Evolutionary conservation across 495 filamentous ascomycete genomes (phyloP).

Genomic region (Friedmanniomyces endolithicus): DNA sequence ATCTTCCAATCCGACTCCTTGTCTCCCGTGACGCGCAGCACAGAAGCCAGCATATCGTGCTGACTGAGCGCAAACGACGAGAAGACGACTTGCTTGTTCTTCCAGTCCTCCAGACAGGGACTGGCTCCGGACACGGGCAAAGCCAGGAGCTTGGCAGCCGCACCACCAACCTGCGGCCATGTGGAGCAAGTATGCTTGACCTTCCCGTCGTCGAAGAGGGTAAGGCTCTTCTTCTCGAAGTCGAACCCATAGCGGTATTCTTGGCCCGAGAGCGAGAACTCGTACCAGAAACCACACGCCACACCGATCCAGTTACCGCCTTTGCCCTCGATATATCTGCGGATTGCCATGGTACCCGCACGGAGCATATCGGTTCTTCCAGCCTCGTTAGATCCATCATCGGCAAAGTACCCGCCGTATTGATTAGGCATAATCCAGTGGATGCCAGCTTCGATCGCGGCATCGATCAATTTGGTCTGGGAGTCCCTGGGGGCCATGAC

Average conservation of each 20-base stretch:
- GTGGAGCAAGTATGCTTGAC: conserved; percentile 31
- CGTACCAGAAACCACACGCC: conserved; percentile 42
- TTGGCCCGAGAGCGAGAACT: conserved; percentile 33
- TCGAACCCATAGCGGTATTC: conserved; percentile 36
- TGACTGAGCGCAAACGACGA: conserved; percentile 35
- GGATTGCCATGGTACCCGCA: neutral
- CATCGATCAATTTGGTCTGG: conserved; percentile 40
- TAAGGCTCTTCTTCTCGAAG: conserved; percentile 28
- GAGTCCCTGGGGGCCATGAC: conserved; percentile 14
- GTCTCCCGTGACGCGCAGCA: conserved; percentile 42
- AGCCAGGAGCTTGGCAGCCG: conserved; percentile 26
- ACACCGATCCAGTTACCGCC: neutral
- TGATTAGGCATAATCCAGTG: conserved; percentile 52
- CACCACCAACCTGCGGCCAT: conserved; percentile 35
- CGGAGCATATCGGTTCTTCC: neutral
- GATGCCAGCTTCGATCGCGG: conserved; percentile 50
- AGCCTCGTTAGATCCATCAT: neutral
- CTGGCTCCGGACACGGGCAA: conserved; percentile 3
- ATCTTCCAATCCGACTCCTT: conserved; percentile 46
- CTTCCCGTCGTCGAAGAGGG: conserved; percentile 39
- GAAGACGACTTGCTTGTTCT: conserved; percentile 26
- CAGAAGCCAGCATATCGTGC: conserved; percentile 35
- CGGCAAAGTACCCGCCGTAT: conserved; percentile 1
- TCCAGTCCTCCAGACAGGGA: conserved; percentile 29
- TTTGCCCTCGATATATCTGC: conserved; percentile 30